These are phyloP conservation scores for Colletotrichum sp. DNA, from an alignment of 2,329 filamentous ascomycete species.

Conservation along the genomic window DNA sequence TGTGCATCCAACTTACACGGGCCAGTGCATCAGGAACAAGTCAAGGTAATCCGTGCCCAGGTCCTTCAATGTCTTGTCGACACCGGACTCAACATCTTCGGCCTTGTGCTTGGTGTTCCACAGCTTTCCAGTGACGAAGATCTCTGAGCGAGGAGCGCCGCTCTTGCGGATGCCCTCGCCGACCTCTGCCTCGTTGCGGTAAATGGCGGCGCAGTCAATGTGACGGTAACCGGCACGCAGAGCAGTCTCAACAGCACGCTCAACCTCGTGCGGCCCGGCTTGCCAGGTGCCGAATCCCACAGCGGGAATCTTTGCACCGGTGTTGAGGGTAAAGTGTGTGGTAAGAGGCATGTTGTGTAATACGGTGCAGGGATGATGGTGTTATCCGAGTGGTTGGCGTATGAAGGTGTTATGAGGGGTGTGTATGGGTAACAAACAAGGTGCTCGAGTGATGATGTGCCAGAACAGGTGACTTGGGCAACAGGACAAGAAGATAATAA, in stretches of 20 bases:
- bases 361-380: background rate
- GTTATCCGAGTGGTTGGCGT: background rate
- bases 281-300: slow-evolving; percentile 27
- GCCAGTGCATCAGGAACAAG: slow-evolving; percentile 57
- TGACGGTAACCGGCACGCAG: slow-evolving; percentile 48
- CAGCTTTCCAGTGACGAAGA: slow-evolving; percentile 64
- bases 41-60: slow-evolving; percentile 58
- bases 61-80: slow-evolving; percentile 53
- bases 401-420: background rate
- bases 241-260: slow-evolving; percentile 51
- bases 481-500: background rate
- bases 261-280: slow-evolving; percentile 44
- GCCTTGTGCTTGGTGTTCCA: slow-evolving; percentile 62
- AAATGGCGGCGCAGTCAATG: slow-evolving; percentile 53
- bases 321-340: slow-evolving; percentile 24
- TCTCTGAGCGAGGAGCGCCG: slow-evolving; percentile 40
- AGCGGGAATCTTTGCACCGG: slow-evolving; percentile 23
- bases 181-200: slow-evolving; percentile 48
- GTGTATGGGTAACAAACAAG: background rate
- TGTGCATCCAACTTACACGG: slow-evolving; percentile 30
- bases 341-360: slow-evolving; percentile 14
- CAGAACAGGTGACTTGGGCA: background rate
- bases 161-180: slow-evolving; percentile 45
- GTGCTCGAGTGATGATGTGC: background rate
- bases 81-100: slow-evolving; percentile 51